A percentile compares a stretch with the other conserved stretches of the same genome.
phyloP scores from a whole-genome alignment of 2,329 filamentous ascomycete species.

The Colletotrichum aenigma region DNA sequence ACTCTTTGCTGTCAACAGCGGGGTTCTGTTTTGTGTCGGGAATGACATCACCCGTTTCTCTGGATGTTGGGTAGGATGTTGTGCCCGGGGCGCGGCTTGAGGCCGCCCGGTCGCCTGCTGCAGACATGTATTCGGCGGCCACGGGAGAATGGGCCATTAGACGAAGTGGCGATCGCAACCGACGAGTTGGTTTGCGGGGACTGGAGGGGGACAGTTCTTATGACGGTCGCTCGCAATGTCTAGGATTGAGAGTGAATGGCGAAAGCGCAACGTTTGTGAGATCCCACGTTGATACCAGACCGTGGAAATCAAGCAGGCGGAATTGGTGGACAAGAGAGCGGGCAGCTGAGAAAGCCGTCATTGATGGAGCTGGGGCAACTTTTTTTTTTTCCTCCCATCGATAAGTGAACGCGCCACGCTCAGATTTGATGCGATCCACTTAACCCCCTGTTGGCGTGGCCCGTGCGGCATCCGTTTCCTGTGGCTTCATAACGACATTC shows the following conservation, averaged over 20 bases:
- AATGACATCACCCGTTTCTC: conserved; percentile 63
- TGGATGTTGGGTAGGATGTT: conserved; percentile 40
- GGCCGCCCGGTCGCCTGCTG: conserved; percentile 31
- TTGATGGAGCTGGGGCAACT: conserved; percentile 9
- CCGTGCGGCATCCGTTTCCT: neutral
- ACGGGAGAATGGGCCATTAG: conserved; percentile 36
- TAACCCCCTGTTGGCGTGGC: neutral
- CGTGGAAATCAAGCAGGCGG: neutral
- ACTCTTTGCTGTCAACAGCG: conserved; percentile 34
- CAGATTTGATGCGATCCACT: conserved; percentile 1
- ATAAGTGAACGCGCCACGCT: conserved; percentile 11
- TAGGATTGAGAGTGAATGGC: neutral
- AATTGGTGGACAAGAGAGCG: neutral
- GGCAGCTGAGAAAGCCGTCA: neutral
- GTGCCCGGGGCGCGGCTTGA: conserved; percentile 11
- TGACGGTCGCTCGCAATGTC: neutral
- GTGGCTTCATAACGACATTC: neutral
- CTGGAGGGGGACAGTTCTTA: neutral
- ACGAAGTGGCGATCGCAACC: neutral
- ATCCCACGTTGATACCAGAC: neutral
- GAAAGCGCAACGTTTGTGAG: neutral
- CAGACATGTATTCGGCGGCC: conserved; percentile 29
- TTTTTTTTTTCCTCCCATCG: conserved; percentile 10
- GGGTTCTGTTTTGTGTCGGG: conserved; percentile 43
- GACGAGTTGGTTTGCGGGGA: neutral